A percentile compares a stretch with the other conserved stretches of the same genome.
phyloP scores from a whole-genome alignment of 352 stramenopile genomes.

The Pythium phragmitis region DNA sequence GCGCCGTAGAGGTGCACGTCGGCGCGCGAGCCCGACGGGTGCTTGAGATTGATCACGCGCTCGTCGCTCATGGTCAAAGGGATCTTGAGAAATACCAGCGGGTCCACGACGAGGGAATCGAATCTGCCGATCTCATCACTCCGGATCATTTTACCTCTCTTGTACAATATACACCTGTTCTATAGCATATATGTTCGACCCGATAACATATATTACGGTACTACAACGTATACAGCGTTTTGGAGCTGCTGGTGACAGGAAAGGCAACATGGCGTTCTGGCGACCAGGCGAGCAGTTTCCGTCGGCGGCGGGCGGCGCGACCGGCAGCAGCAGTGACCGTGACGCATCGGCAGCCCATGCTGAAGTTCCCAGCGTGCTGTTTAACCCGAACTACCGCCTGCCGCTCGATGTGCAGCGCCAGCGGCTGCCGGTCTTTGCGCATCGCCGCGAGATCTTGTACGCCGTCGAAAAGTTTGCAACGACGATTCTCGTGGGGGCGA shows the following conservation, averaged over 20 bases:
- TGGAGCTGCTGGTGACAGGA: not conserved
- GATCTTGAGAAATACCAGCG: not conserved
- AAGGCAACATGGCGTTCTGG: conserved; percentile 60
- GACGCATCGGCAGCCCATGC: conserved; percentile 25
- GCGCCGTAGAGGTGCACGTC: conserved; percentile 91
- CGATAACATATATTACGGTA: conserved; percentile 15
- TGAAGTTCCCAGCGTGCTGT: conserved; percentile 47
- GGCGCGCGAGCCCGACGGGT: conserved; percentile 65
- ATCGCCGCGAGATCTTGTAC: conserved; percentile 90
- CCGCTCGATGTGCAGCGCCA: conserved; percentile 56
- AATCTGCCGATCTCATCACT: conserved; percentile 8
- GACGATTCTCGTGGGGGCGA: conserved; percentile 92
- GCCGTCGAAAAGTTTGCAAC: conserved; percentile 86
- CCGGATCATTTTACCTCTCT: not conserved
- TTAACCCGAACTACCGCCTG: conserved; percentile 64
- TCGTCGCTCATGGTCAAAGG: conserved; percentile 11
- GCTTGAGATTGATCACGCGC: conserved; percentile 45
- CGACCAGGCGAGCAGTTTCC: conserved; percentile 42
- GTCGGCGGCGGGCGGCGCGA: conserved; percentile 15
- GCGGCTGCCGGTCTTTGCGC: conserved; percentile 84
- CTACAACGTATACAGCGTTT: conserved; percentile 3
- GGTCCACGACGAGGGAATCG: not conserved
- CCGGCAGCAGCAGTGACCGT: conserved; percentile 10
- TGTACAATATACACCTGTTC: not conserved
- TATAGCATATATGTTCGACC: conserved; percentile 12